A percentile compares a stretch with the other conserved stretches of the same genome.
Conservation (phyloP, 257 asterid species). For the Nicotiana sylvestris region DNA sequence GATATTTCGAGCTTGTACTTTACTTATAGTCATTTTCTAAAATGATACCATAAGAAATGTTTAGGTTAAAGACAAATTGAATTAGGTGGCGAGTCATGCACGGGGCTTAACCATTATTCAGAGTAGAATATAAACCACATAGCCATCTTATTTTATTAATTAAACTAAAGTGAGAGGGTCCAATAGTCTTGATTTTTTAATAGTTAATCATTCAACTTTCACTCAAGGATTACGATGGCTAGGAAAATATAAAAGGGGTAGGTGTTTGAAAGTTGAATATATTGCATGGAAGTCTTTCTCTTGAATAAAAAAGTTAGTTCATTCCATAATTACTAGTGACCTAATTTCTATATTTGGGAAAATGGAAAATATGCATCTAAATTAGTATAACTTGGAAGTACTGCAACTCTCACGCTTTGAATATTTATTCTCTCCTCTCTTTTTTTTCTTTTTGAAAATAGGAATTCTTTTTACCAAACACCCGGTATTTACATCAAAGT, state of each 20-base stretch:
- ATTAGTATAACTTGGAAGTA: background rate
- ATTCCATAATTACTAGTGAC: too few species aligned
- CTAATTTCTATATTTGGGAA: too few species aligned
- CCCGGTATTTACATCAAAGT: too few species aligned
- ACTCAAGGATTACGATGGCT: background rate
- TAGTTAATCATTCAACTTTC: background rate
- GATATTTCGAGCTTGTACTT: background rate
- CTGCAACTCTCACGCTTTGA: background rate
- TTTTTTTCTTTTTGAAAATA: too few species aligned
- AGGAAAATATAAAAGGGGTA: background rate
- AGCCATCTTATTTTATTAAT: background rate
- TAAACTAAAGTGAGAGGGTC: background rate
- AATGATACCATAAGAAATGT: background rate
- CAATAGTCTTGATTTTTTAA: background rate
- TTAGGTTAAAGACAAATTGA: background rate
- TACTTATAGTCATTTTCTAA: background rate
- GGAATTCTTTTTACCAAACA: too few species aligned
- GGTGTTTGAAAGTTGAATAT: background rate
- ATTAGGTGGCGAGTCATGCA: conserved; percentile 2
- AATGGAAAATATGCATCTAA: too few species aligned
- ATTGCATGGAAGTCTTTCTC: background rate
- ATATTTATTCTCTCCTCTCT: too few species aligned
- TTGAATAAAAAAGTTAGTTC: background rate
- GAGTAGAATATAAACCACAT: background rate
- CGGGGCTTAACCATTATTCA: conserved; percentile 4